These are phyloP conservation scores for Citrus reticulata DNA, from an alignment of 345 rosid species.

Conservation along the genomic window DNA sequence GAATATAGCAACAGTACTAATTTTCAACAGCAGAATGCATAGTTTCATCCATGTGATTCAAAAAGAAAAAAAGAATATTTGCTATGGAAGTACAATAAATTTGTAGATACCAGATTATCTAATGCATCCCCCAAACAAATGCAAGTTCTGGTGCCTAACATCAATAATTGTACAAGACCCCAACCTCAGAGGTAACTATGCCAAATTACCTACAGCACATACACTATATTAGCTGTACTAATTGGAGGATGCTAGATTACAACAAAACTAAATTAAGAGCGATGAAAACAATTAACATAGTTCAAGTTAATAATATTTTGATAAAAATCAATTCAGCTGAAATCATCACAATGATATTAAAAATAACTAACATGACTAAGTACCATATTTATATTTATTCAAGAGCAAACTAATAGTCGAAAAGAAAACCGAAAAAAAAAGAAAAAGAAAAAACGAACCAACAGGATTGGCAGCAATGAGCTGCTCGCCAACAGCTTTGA, in stretches of 20 bases:
- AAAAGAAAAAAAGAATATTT: neutral
- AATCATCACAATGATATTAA: neutral
- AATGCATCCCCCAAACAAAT: neutral
- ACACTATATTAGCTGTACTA: neutral
- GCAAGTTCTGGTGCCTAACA: neutral
- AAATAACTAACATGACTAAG: neutral
- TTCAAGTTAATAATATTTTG: neutral
- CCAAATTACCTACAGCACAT: neutral
- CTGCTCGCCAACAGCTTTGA: constrained; percentile 72
- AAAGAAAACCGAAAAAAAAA: neutral
- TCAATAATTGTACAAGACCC: neutral
- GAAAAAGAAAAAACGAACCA: constrained; percentile 37
- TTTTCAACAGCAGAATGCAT: neutral
- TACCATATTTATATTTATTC: neutral
- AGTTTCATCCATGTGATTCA: neutral
- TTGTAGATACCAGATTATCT: neutral
- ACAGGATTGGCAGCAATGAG: constrained; percentile 89
- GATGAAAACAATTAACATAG: neutral
- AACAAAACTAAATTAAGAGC: neutral
- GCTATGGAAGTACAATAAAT: neutral
- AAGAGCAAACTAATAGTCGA: neutral
- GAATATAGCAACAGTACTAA: neutral
- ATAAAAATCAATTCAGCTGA: neutral
- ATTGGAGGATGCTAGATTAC: neutral
- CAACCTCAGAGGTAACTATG: neutral